Conservation (phyloP, 2,329 filamentous ascomycete species). For the Emmonsiellopsis sp. region DNA sequence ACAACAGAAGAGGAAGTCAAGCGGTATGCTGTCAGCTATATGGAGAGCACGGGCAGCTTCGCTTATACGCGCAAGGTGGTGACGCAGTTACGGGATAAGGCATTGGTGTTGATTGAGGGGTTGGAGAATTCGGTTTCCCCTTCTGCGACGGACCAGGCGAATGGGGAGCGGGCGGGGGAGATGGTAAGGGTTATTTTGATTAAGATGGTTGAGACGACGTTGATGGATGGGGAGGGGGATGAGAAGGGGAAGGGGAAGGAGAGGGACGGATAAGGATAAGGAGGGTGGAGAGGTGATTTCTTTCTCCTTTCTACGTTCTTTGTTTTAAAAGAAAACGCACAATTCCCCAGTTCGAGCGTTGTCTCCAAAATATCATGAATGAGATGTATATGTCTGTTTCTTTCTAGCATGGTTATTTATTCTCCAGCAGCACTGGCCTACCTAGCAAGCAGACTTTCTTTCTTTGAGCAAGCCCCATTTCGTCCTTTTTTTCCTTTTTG, state of each 20-base stretch:
- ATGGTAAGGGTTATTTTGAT: conserved; percentile 59
- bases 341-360: no score
- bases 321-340: no score
- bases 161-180: neutral
- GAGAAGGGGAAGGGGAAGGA: neutral
- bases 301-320: no score
- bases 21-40: conserved; percentile 78
- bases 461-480: no score
- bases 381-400: no score
- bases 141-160: neutral
- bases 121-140: conserved; percentile 43
- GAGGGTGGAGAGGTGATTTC: no score
- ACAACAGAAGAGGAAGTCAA: conserved; percentile 76
- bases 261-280: neutral
- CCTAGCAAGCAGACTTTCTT: no score
- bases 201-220: conserved; percentile 45
- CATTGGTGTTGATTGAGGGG: conserved; percentile 52
- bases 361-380: no score
- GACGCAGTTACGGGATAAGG: conserved; percentile 52
- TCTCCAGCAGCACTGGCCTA: no score
- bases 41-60: conserved; percentile 85
- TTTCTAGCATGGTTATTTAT: no score
- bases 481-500: no score
- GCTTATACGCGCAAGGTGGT: conserved; percentile 68
- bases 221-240: conserved; percentile 12